Evolutionary conservation across 192 early-diverging fungal genomes (phyloP).

Genomic region (Podochytrium sp.): DNA sequence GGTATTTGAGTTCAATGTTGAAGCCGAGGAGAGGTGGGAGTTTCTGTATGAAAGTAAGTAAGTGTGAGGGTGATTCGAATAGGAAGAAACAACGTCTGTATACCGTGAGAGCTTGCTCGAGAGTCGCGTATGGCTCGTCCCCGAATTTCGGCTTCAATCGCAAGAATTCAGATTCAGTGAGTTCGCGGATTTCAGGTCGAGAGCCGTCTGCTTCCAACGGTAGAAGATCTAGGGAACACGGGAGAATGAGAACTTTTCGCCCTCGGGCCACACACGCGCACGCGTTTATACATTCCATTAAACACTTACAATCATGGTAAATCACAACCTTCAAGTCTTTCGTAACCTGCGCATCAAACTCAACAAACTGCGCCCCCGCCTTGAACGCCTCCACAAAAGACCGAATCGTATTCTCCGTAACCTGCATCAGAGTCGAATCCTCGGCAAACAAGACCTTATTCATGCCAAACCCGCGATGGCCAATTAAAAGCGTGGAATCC

Average conservation of each 20-base stretch:
- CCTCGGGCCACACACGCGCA: slow-evolving; percentile 49
- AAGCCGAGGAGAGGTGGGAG: slow-evolving; percentile 81
- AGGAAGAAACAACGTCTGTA: too few species aligned
- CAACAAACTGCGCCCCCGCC: slow-evolving; percentile 84
- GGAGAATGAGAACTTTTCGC: too few species aligned
- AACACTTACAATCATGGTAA: slow-evolving; percentile 97
- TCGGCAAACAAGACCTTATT: slow-evolving; percentile 7
- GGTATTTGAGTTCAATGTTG: slow-evolving; percentile 97
- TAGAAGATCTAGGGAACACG: too few species aligned
- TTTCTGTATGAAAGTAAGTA: too few species aligned
- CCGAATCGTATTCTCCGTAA: slow-evolving; percentile 90
- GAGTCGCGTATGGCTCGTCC: slow-evolving; percentile 72
- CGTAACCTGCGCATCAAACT: slow-evolving; percentile 95
- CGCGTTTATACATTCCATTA: too few species aligned
- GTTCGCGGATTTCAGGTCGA: slow-evolving; percentile 33
- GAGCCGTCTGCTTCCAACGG: slow-evolving; percentile 51
- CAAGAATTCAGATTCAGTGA: slow-evolving; percentile 45
- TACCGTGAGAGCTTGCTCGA: slow-evolving; percentile 73
- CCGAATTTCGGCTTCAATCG: slow-evolving; percentile 36
- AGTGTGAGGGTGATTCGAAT: too few species aligned
- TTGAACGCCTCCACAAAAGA: slow-evolving; percentile 82
- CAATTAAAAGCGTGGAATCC: not conserved
- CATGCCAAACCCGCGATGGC: slow-evolving; percentile 30
- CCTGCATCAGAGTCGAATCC: slow-evolving; percentile 65
- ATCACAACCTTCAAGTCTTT: slow-evolving; percentile 84